Evolutionary conservation across 2,329 filamentous ascomycete genomes (phyloP).

Genomic region (Pleurostoma richardsiae): DNA sequence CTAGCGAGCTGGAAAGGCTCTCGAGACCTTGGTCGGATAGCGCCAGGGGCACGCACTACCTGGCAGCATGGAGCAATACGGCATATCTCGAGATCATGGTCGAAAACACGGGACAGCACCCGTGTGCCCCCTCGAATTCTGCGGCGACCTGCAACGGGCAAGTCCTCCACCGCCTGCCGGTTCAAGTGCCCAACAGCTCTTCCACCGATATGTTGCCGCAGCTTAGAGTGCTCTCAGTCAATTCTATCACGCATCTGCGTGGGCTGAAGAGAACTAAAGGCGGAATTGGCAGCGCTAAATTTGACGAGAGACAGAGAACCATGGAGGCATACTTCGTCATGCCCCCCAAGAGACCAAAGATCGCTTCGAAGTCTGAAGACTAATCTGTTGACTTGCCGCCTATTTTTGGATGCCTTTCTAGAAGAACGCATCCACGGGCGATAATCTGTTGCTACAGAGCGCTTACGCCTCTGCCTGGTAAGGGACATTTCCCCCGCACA

Average conservation of each 20-base stretch:
- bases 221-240: conserved; percentile 53
- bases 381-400: not conserved
- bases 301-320: conserved; percentile 71
- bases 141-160: not conserved
- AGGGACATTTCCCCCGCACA: not conserved
- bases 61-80: conserved; percentile 47
- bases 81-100: conserved; percentile 33
- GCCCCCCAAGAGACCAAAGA: conserved; percentile 43
- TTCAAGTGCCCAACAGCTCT: not conserved
- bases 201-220: not conserved
- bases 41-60: conserved; percentile 14
- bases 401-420: too few relatives aligned
- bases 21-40: conserved; percentile 9
- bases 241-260: conserved; percentile 66
- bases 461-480: too few relatives aligned
- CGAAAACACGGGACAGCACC: not conserved
- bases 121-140: conserved; percentile 3
- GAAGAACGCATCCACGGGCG: too few relatives aligned
- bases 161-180: not conserved
- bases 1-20: conserved; percentile 12
- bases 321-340: conserved; percentile 69
- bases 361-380: not conserved
- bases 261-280: conserved; percentile 75
- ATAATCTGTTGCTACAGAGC: too few relatives aligned
- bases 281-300: conserved; percentile 72